A percentile compares a stretch with the other conserved stretches of the same genome.
Evolutionary conservation across 1,284 basidiomycete genomes (phyloP).

Genomic region (Quambalaria eucalypti): DNA sequence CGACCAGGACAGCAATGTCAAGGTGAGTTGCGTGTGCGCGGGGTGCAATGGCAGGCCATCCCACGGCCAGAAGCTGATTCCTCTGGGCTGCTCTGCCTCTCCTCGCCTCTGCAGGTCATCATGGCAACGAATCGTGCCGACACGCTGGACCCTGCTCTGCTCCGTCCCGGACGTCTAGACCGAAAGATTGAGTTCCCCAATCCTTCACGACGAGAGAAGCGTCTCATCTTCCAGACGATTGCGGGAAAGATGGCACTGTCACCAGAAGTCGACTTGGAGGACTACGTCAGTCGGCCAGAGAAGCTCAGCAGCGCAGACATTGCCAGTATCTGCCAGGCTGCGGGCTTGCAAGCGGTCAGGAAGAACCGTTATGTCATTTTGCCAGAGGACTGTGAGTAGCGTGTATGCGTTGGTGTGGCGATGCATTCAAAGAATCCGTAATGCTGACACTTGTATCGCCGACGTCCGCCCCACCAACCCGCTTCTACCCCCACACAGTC

Average conservation of each 20-base stretch:
- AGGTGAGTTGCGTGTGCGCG: constrained; percentile 55
- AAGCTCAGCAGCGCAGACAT: constrained; percentile 92
- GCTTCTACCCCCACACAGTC: neutral
- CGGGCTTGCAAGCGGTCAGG: constrained; percentile 92
- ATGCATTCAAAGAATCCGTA: constrained; percentile 7
- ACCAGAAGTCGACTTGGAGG: constrained; percentile 95
- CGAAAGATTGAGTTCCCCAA: constrained; percentile 98
- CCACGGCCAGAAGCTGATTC: constrained; percentile 86
- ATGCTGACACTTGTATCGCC: neutral
- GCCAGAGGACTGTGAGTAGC: constrained; percentile 80
- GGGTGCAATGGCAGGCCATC: neutral
- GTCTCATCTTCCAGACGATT: constrained; percentile 96
- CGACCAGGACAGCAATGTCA: constrained; percentile 97
- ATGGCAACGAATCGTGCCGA: constrained; percentile 47
- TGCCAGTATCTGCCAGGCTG: constrained; percentile 88
- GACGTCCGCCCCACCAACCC: neutral
- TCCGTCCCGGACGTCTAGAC: constrained; percentile 94
- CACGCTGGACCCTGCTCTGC: constrained; percentile 68
- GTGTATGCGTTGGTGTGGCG: neutral
- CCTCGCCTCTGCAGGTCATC: constrained; percentile 22
- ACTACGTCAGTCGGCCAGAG: constrained; percentile 95
- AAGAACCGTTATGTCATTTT: constrained; percentile 96
- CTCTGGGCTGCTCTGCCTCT: neutral
- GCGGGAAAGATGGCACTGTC: constrained; percentile 96
- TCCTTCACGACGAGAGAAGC: constrained; percentile 87